These are phyloP conservation scores for Physaria fendleri DNA, from an alignment of 345 rosid genomes.

Conservation along the genomic window DNA sequence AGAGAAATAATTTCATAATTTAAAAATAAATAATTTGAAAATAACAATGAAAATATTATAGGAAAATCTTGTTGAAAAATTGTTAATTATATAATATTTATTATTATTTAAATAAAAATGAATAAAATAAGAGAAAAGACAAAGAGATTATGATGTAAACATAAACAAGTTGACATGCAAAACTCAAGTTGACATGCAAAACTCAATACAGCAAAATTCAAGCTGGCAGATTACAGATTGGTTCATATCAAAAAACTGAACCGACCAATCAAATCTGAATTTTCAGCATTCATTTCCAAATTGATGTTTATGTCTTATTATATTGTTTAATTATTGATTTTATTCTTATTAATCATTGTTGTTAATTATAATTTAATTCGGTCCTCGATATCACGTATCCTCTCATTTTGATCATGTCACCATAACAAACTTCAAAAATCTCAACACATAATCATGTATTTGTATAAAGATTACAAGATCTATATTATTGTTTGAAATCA, in stretches of 20 bases:
- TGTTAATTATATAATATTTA: background rate
- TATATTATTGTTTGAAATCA: background rate
- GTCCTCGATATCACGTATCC: slow-evolving; percentile 21
- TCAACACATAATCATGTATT: background rate
- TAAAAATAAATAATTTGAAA: background rate
- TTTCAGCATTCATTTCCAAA: background rate
- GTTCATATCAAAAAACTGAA: slow-evolving; percentile 28
- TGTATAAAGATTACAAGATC: slow-evolving; percentile 11
- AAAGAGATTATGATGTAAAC: slow-evolving; percentile 23
- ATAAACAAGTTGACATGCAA: slow-evolving; percentile 23
- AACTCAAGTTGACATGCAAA: slow-evolving; percentile 27
- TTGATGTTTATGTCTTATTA: background rate
- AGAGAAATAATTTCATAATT: background rate
- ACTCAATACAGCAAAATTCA: slow-evolving; percentile 18
- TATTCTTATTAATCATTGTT: background rate
- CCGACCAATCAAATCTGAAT: slow-evolving; percentile 26
- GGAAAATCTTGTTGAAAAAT: background rate
- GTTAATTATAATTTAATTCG: background rate
- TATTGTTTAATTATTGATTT: slow-evolving; percentile 8
- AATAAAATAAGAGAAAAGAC: background rate
- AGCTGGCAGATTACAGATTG: slow-evolving; percentile 29
- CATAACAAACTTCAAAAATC: slow-evolving; percentile 24
- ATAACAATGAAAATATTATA: background rate
- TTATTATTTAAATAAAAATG: background rate
- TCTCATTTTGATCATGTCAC: slow-evolving; percentile 24